Evolutionary conservation across 2,329 filamentous ascomycete genomes (phyloP).

Genomic region (Colletotrichum limetticola): DNA sequence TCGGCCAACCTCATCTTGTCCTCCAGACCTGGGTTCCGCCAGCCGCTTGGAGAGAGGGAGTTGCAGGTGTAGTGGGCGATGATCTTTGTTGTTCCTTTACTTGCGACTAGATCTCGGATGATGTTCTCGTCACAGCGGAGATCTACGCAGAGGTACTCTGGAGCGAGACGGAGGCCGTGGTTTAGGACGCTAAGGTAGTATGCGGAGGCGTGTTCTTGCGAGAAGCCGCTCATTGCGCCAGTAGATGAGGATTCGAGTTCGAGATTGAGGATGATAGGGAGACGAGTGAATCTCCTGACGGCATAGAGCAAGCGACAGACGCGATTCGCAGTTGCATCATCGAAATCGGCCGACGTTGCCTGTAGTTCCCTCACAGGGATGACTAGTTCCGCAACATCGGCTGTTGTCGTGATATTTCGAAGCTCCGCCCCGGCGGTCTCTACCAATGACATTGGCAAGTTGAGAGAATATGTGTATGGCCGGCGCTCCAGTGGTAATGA

Average conservation of each 20-base stretch:
- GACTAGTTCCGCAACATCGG: conserved; percentile 73
- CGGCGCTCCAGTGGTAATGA: conserved; percentile 68
- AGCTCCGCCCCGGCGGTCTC: conserved; percentile 65
- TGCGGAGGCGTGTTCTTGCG: conserved; percentile 39
- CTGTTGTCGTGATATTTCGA: conserved; percentile 72
- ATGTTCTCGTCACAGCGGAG: conserved; percentile 63
- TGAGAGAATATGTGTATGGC: conserved; percentile 74
- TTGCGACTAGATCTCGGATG: conserved; percentile 59
- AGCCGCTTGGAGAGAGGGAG: conserved; percentile 54
- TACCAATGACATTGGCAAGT: conserved; percentile 69
- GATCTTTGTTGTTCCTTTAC: conserved; percentile 67
- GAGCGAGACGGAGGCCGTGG: conserved; percentile 69
- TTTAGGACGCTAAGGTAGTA: conserved; percentile 66
- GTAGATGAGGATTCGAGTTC: conserved; percentile 37
- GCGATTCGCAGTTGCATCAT: conserved; percentile 50
- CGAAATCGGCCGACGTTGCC: conserved; percentile 41
- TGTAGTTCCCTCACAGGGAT: conserved; percentile 42
- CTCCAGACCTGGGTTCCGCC: conserved; percentile 66
- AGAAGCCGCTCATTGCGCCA: background rate
- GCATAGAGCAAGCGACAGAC: conserved; percentile 69
- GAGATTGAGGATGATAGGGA: conserved; percentile 67
- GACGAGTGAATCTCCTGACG: conserved; percentile 70
- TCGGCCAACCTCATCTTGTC: conserved; percentile 67
- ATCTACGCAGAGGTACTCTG: conserved; percentile 72
- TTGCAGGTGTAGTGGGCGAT: conserved; percentile 65